Percentiles rank a stretch among this genome's conserved stretches.
phyloP scores from a whole-genome alignment of 495 filamentous ascomycete species.

The Patellaria atrata region DNA sequence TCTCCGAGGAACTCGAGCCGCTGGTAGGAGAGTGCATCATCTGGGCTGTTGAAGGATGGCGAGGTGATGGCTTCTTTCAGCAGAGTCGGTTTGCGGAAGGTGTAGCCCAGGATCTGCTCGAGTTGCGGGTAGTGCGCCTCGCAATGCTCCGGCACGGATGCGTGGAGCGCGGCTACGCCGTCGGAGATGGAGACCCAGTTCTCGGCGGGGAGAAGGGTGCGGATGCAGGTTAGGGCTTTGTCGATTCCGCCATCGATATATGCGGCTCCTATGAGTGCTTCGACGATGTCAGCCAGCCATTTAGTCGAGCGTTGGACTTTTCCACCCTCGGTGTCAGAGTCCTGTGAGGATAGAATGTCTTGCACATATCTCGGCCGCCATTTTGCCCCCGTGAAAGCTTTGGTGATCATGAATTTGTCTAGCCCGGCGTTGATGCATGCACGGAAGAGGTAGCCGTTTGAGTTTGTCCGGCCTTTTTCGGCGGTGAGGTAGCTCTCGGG shows the following conservation, averaged over 20 bases:
- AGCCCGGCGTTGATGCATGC: constrained; percentile 50
- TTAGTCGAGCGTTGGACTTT: constrained; percentile 47
- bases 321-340: background rate
- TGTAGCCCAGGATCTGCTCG: constrained; percentile 51
- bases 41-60: constrained; percentile 41
- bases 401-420: constrained; percentile 59
- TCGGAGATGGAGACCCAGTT: constrained; percentile 13
- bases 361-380: constrained; percentile 56
- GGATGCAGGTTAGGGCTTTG: constrained; percentile 50
- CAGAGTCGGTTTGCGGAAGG: constrained; percentile 52
- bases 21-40: constrained; percentile 52
- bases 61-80: constrained; percentile 83
- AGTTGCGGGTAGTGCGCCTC: constrained; percentile 28
- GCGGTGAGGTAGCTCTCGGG: constrained; percentile 66
- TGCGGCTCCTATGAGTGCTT: constrained; percentile 68
- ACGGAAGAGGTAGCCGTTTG: constrained; percentile 53
- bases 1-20: constrained; percentile 88
- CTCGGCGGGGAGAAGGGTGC: constrained; percentile 43
- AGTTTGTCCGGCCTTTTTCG: constrained; percentile 53
- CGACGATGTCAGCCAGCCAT: constrained; percentile 77
- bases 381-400: constrained; percentile 49
- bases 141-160: constrained; percentile 2
- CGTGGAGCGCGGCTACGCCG: constrained; percentile 5
- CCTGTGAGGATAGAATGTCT: constrained; percentile 25
- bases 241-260: constrained; percentile 54